phyloP scores from a whole-genome alignment of 2,329 filamentous ascomycete species.

The Aspergillus viridinutans region DNA sequence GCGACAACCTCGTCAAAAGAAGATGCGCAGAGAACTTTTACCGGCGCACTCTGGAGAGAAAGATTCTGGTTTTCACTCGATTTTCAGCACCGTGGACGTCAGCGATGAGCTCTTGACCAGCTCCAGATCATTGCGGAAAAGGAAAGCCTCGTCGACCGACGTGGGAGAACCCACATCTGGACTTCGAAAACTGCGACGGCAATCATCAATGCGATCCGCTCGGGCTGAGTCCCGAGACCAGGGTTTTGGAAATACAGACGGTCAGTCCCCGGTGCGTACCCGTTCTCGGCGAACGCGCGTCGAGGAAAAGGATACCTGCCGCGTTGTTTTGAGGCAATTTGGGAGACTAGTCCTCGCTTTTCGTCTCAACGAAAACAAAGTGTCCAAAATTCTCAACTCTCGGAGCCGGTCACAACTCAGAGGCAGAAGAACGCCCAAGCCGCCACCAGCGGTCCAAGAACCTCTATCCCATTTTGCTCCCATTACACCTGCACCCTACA shows the following conservation, averaged over 20 bases:
- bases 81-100: slow-evolving; percentile 69
- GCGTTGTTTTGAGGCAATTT: slow-evolving; percentile 37
- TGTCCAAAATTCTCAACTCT: slow-evolving; percentile 58
- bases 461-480: slow-evolving; percentile 56
- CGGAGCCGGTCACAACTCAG: slow-evolving; percentile 58
- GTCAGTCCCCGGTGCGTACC: slow-evolving; percentile 33
- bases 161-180: slow-evolving; percentile 45
- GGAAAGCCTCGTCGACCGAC: slow-evolving; percentile 71
- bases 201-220: slow-evolving; percentile 25
- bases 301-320: slow-evolving; percentile 38
- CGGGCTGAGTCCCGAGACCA: slow-evolving; percentile 17
- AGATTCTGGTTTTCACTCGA: slow-evolving; percentile 68
- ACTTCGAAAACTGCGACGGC: slow-evolving; percentile 48
- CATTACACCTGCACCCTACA: slow-evolving; percentile 60
- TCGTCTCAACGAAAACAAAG: slow-evolving; percentile 53
- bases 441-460: slow-evolving; percentile 36
- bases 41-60: slow-evolving; percentile 62
- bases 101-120: slow-evolving; percentile 72
- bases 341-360: slow-evolving; percentile 56
- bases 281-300: slow-evolving; percentile 56
- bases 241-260: slow-evolving; percentile 17
- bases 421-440: slow-evolving; percentile 42
- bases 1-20: slow-evolving; percentile 59
- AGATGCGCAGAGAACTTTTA: slow-evolving; percentile 66
- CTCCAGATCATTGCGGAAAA: slow-evolving; percentile 73